phyloP scores from a whole-genome alignment of 2,329 filamentous ascomycete genomes.

The Botryotinia globosa region DNA sequence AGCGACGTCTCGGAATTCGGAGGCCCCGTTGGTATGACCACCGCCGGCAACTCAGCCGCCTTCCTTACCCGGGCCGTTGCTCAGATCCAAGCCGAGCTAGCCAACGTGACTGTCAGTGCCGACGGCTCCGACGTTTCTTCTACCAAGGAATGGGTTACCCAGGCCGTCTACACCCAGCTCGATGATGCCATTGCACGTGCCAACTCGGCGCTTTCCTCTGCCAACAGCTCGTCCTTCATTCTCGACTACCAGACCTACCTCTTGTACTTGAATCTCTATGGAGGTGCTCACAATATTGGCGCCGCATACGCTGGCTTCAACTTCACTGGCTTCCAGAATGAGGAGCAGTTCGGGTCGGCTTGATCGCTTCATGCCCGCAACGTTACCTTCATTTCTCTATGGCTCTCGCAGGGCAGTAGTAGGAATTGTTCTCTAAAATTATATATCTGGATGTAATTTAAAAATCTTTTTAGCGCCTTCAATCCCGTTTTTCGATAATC shows the following conservation, averaged over 20 bases:
- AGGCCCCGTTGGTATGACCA: neutral
- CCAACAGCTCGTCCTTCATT: neutral
- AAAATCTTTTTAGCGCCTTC: neutral
- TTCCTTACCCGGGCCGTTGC: neutral
- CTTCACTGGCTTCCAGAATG: neutral
- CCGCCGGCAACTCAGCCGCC: neutral
- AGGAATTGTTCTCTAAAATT: neutral
- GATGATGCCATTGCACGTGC: neutral
- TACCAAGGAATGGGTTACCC: neutral
- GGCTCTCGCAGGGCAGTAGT: neutral
- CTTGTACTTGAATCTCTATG: neutral
- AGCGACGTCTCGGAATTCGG: neutral
- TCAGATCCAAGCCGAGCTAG: neutral
- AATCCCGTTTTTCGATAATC: neutral
- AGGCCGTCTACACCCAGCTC: neutral
- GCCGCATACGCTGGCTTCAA: neutral
- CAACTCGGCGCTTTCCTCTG: neutral
- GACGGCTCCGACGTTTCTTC: neutral
- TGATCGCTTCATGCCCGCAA: neutral
- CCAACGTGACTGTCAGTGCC: neutral
- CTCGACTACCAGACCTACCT: neutral
- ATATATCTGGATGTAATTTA: neutral
- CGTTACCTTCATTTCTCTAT: neutral
- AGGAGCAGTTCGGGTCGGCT: neutral
- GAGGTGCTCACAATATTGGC: neutral